Evolutionary conservation across 2,329 filamentous ascomycete genomes (phyloP), one percentile per base, ranked within the genome.

Genomic region (Aaosphaeria pasadenensis): DNA sequence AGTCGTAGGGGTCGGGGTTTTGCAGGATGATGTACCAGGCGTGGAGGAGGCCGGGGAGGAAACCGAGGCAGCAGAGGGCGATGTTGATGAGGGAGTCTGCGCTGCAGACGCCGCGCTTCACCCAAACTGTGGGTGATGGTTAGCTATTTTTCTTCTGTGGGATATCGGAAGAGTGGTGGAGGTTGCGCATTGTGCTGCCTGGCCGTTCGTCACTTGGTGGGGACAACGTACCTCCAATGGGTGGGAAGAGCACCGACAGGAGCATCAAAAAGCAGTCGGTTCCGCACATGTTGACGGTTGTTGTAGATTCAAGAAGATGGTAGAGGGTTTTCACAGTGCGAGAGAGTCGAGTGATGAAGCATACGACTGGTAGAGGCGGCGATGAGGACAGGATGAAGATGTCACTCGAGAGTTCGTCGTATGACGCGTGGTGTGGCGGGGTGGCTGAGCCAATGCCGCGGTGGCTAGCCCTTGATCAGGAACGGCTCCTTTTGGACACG

Each of bases 1-100:
- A 91, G 48, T 77, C 71, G 38, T 81, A 74, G 58, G 75, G 72
- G 52, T 96, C 92, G 49, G 94, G 94, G 70, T 87, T 89, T 67
- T 89, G 87, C 63, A 89, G 83, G 73, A 99, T 96, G 72, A 97
- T 95, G 80, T 97, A 99, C 92, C 94, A 97, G 54, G 91, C 84
- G 76, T 99, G 94, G 2, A 99, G 76, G 43, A 97, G 86, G 52
- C 92, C 92, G 17, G 92, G 92, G 51, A 97, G 72, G 62, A 73
- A 67, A 54, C 66, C 71, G 49, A 73, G 69, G 52, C 65, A 70
- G 68, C 88, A 94, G 62, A 97, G 89, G 42, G 91, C 86, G 71
- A 97, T 86, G 77, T 99, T 99, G 78, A 99, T 95, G 62, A 97
- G 65, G 6, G 88, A 92, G 75, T 97, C 94, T 48, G 86, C 90